Percentiles rank a stretch among this genome's conserved stretches.
Evolutionary conservation across 331 rosid species (phyloP).

Genomic region (Saraca asoca): DNA sequence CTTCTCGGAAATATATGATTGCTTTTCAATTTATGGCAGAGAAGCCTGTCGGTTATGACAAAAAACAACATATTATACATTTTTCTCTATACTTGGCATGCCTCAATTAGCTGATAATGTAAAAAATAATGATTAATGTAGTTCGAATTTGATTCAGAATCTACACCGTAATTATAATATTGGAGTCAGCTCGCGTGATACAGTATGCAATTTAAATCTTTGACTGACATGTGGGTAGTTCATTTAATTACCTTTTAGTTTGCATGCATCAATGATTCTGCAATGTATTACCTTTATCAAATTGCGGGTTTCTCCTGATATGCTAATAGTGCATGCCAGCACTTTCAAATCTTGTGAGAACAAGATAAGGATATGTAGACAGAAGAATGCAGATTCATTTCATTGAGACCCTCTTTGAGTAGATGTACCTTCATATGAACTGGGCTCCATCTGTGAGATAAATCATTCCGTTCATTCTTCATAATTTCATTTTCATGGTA

Average conservation of each 20-base stretch:
- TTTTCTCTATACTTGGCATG: too few relatives aligned
- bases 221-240: too few relatives aligned
- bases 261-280: too few relatives aligned
- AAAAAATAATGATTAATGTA: too few relatives aligned
- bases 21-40: conserved; percentile 7
- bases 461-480: conserved; percentile 34
- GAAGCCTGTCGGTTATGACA: conserved; percentile 12
- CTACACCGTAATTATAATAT: too few relatives aligned
- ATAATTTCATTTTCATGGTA: conserved; percentile 44
- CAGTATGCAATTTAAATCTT: too few relatives aligned
- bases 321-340: conserved; percentile 10
- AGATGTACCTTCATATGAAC: conserved; percentile 30
- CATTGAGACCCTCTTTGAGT: conserved; percentile 34
- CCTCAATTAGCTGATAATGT: too few relatives aligned
- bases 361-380: conserved; percentile 34
- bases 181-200: too few relatives aligned
- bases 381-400: conserved; percentile 32
- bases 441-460: conserved; percentile 33
- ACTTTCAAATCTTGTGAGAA: neutral
- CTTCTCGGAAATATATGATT: conserved; percentile 14
- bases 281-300: neutral
- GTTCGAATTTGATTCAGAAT: too few relatives aligned
- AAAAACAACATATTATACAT: too few relatives aligned
- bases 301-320: neutral
- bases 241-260: too few relatives aligned